Base-by-base conservation (phyloP, 495 filamentous ascomycete species). In the Beverwykella pulmonaria region DNA sequence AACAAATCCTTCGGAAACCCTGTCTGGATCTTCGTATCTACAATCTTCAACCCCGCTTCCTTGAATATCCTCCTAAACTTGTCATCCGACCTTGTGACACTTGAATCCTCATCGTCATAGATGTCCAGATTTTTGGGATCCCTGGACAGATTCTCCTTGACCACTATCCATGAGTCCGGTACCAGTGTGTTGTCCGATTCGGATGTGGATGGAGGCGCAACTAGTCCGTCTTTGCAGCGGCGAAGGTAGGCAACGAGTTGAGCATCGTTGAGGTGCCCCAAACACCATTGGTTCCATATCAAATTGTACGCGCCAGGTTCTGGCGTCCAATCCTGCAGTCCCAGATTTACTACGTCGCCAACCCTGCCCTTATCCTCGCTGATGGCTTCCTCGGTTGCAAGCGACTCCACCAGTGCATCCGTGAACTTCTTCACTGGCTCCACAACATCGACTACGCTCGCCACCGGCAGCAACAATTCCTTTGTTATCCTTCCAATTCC, bases 81-180 rank as follows among this genome's bases (percentile, higher is more conserved):
- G 29, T 75, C 77, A 66, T 96, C 90, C 41, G 81, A 86, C 73
- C 83, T 82, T 10, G 91, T 95, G 15, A 96, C 90, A 74, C 87
- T 90, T 67, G 85, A 92, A 74, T 97, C 93, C 66, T 80, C 63
- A 39, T 87, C 83, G 75, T 97, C 92, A 73, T 86, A 96, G 26
- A 89, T 75, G 78, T 97, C 92, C 23, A 76, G 41, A 0, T 78
- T 80, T 23, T 76, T 58, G 0, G 74, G 73, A 64, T 82, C 76
- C 1, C 86, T 90, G 30, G 84, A 90, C 70, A 90, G 72, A 73
- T 97, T 96, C 82, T 97, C 93, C 79, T 97, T 97, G 23, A 97
- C 78, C 4, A 96, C 86, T 29, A 97, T 85, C 59, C 80, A 74
- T 52, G 90, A 79, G 3, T 32, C 25, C 47, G 29, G 48, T 7